Conservation (phyloP, 2,329 filamentous ascomycete genomes). For the Trichoderma breve region DNA sequence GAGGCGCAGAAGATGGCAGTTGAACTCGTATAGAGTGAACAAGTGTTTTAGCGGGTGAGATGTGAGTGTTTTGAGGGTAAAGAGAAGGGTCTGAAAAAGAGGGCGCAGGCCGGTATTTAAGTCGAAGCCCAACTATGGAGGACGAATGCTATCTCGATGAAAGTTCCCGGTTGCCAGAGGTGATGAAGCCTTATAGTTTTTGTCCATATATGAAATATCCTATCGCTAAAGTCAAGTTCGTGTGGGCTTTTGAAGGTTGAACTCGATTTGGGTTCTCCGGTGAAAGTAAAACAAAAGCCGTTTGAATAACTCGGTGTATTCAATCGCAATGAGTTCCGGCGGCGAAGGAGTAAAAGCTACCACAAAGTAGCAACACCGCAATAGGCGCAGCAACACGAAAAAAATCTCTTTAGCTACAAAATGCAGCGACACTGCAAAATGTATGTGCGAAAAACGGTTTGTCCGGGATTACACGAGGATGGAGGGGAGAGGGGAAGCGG, state of each 20-base stretch:
- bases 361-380: not conserved
- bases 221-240: not conserved
- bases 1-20: not conserved
- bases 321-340: not conserved
- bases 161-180: not conserved
- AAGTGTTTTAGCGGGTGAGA: not conserved
- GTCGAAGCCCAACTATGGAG: not conserved
- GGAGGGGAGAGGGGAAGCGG: not conserved
- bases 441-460: not conserved
- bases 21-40: not conserved
- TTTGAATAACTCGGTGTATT: not conserved
- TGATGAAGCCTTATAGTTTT: not conserved
- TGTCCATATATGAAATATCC: not conserved
- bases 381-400: not conserved
- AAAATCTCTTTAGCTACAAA: not conserved
- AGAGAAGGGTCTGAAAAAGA: not conserved
- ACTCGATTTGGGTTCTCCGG: not conserved
- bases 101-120: not conserved
- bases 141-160: not conserved
- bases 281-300: not conserved
- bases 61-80: not conserved
- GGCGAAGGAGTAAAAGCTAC: not conserved
- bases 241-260: not conserved
- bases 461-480: not conserved
- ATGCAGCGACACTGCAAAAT: not conserved